phyloP scores from a whole-genome alignment of 306 rosid species.

The Astragalus glycyphyllos region DNA sequence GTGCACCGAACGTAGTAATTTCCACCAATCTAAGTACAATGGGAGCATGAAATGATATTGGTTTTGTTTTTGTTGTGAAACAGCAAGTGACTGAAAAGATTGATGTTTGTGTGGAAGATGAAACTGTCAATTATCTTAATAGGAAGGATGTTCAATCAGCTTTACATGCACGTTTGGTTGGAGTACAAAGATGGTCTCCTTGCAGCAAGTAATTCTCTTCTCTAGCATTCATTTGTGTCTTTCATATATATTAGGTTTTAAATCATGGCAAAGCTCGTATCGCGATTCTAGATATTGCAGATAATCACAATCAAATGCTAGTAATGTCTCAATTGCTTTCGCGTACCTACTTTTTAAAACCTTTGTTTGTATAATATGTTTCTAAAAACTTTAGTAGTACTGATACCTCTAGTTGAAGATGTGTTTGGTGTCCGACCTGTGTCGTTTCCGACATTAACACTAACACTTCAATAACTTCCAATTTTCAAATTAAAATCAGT shows the following conservation, averaged over 20 bases:
- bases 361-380: background rate
- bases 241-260: background rate
- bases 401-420: too few relatives aligned
- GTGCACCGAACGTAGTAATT: too few relatives aligned
- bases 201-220: slow-evolving; percentile 81
- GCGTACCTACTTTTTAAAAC: too few relatives aligned
- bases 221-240: background rate
- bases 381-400: background rate
- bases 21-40: slow-evolving; percentile 13
- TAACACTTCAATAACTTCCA: too few relatives aligned
- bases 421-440: too few relatives aligned
- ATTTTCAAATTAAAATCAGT: too few relatives aligned
- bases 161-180: slow-evolving; percentile 82
- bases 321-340: too few relatives aligned
- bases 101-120: slow-evolving; percentile 97
- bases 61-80: slow-evolving; percentile 32
- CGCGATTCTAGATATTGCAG: too few relatives aligned
- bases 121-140: slow-evolving; percentile 79
- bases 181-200: slow-evolving; percentile 76
- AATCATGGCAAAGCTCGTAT: too few relatives aligned
- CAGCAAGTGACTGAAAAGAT: slow-evolving; percentile 75
- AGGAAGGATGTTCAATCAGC: slow-evolving; percentile 81
- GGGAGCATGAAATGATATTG: slow-evolving; percentile 22
- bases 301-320: too few relatives aligned
- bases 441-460: too few relatives aligned